Evolutionary conservation across 441 rosid genomes (phyloP), one percentile per base, ranked within the genome.

Genomic region (Geranium incanum): DNA sequence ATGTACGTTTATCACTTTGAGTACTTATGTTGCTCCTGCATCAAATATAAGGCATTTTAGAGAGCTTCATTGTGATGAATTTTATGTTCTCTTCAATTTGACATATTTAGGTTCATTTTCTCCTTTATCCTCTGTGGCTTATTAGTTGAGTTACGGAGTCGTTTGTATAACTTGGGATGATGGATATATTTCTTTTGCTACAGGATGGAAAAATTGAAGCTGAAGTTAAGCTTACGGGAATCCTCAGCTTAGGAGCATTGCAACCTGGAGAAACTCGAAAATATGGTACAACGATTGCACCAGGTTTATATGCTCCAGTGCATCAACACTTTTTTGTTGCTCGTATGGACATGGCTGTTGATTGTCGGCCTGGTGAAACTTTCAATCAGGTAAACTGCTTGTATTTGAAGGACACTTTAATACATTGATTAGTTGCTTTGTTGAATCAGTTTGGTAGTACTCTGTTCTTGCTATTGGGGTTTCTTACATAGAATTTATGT

Each of bases 151-250:
- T 7, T 48, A 59, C 43, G 11, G 36, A 16, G 21, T 48, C 13
- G 43, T 39, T 39, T 37, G 1, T 9, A 36, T 28, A 60, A 23
- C 33, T 68, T 72, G 64, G 65, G 67, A 36, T 82, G 77, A 70
- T 60, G 18, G 55, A 66, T 72, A 41, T 12, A 5, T 68, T 80
- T 70, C 66, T 64, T 8, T 52, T 75, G 41, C 55, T 69, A 71
- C 85, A 91, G 97, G 95, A 91, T 81, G 97, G 93, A 66, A 91
- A 86, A 80, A 91, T 91, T 52, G 97, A 89, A 84, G 91, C 95
- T 75, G 97, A 91, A 80, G 93, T 89, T 69, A 91, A 89, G 69
- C 91, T 89, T 67, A 89, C 97, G 7, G 92, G 97, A 69, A 85
- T 91, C 70, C 95, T 91, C 69, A 91, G 95, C 85, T 81, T 91